phyloP scores from a whole-genome alignment of 2,329 filamentous ascomycete genomes.

The Fusarium ramigenum region DNA sequence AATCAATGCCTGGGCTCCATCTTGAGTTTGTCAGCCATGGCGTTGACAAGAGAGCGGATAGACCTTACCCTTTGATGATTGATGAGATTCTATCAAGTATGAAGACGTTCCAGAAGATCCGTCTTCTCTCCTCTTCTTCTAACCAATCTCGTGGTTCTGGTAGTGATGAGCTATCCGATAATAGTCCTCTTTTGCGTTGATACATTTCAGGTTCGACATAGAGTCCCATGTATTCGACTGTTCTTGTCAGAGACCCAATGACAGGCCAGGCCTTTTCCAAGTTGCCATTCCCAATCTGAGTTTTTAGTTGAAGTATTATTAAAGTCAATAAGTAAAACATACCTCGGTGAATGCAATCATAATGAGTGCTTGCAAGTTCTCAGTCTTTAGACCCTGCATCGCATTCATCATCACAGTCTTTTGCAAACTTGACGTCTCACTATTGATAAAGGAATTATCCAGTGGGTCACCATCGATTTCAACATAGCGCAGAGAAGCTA shows the following conservation, averaged over 20 bases:
- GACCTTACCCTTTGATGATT: not conserved
- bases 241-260: not conserved
- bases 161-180: not conserved
- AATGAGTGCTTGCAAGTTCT: not conserved
- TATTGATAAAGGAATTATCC: not conserved
- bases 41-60: rapidly evolving
- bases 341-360: not conserved
- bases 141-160: not conserved
- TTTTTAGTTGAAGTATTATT: rapidly evolving
- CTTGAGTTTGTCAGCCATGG: not conserved
- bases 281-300: not conserved
- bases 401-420: not conserved
- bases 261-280: not conserved
- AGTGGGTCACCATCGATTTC: not conserved
- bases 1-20: not conserved
- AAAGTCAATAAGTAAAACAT: rapidly evolving
- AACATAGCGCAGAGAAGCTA: not conserved
- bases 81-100: not conserved
- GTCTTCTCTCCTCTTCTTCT: not conserved
- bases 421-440: not conserved
- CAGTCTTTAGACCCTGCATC: not conserved
- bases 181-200: not conserved
- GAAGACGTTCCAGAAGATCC: not conserved
- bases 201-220: not conserved
- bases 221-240: not conserved